Evolutionary conservation across 257 asterid genomes (phyloP), one percentile per base, ranked within the genome.

Genomic region (Pogostemon cablin): DNA sequence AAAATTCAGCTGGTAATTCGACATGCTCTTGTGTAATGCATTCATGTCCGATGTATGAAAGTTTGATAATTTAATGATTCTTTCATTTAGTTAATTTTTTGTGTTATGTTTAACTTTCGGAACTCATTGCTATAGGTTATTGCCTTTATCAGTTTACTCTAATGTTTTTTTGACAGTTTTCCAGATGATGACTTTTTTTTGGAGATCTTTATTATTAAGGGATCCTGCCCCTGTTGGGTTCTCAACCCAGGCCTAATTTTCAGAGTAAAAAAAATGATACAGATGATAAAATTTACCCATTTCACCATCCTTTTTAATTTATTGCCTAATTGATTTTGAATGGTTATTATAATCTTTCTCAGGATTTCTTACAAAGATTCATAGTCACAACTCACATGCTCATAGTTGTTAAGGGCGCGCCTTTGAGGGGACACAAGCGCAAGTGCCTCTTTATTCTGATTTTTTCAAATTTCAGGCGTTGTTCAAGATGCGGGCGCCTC

Each of bases 1-100:
- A 86, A 79, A 59, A 79, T 64, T 52, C 90, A 54, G 75, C 86
- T 48, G 95, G 96, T 90, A 87, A 81, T 76, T 63, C 38, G 67
- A 43, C 69, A 20, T 20, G 38, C 15, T 43, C 52, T 48, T 32
- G 5, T 20, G 15, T 59, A 66, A 35, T 56, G 11, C 65, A 39
- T 78, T 63, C 17, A 11, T 65, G 25, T 62, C 5, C 55, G 39
- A 54, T 35, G 25, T 25, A n/a, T 4, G 46, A 65, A 61, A 62
- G 37, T 47, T 68, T 65, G 48, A 47, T 39, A 65, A 38, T 43
- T 46, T 3, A 25, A 49, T 63, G 56, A 49, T n/a, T 20, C 53
- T 56, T 11, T 35, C 34, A 49, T 11, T 3, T 20, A 49, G 56
- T 49, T 49, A 49, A 48, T 38, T 32, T 60, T 34, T 69, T 41